These are phyloP conservation scores for Suillus subluteus DNA, from an alignment of 768 basidiomycete genomes.

Conservation along the genomic window DNA sequence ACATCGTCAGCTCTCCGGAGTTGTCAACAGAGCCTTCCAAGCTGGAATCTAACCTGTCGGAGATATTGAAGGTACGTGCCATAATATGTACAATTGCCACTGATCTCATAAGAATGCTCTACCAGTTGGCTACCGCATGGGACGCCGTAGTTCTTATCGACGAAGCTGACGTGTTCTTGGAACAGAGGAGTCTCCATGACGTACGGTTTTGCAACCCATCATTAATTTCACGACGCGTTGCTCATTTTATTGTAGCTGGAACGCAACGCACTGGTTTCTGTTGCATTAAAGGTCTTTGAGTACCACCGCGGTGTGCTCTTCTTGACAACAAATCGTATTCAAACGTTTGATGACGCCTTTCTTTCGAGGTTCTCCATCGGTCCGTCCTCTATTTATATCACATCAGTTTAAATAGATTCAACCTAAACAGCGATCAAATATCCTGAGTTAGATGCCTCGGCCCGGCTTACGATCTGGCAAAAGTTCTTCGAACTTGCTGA, in stretches of 20 bases:
- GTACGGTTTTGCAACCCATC: not conserved
- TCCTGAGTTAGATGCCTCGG: constrained; percentile 25
- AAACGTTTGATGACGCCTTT: constrained; percentile 65
- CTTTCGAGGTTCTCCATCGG: constrained; percentile 67
- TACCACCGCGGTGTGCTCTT: constrained; percentile 65
- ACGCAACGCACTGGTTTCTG: constrained; percentile 74
- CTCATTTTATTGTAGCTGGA: constrained; percentile 35
- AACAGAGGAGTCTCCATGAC: constrained; percentile 40
- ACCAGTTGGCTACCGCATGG: constrained; percentile 58
- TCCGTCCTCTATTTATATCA: constrained; percentile 9
- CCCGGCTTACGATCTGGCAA: constrained; percentile 26
- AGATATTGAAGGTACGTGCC: constrained; percentile 21
- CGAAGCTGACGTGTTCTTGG: constrained; percentile 36
- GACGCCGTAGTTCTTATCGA: constrained; percentile 62
- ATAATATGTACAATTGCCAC: not conserved
- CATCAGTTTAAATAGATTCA: not conserved
- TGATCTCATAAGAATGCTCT: constrained; percentile 39
- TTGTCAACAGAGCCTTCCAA: constrained; percentile 49
- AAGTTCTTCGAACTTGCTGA: constrained; percentile 30
- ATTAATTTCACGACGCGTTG: not conserved
- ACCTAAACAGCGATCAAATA: constrained; percentile 26
- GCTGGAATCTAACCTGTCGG: constrained; percentile 44
- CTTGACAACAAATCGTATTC: constrained; percentile 47
- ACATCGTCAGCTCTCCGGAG: constrained; percentile 58
- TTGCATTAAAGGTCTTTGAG: constrained; percentile 63